Evolutionary conservation across 345 rosid genomes (phyloP).

Genomic region (Salix brachista): DNA sequence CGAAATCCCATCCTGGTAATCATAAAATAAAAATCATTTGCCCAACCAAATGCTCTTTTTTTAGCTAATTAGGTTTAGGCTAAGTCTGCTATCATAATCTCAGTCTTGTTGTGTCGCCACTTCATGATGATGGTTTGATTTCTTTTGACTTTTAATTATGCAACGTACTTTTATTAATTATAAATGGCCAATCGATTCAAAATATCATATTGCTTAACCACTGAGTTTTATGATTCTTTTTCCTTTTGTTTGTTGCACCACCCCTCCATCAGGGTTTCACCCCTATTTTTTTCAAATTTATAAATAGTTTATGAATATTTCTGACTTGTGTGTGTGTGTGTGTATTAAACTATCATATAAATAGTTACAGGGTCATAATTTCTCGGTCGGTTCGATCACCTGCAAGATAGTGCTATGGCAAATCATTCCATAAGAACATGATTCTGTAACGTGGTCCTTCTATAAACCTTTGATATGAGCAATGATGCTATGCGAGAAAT

Average conservation of each 20-base stretch:
- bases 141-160: neutral
- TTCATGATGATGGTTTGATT: neutral
- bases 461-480: conserved; percentile 8
- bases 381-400: no score
- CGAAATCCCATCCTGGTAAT: conserved; percentile 9
- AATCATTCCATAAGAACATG: no score
- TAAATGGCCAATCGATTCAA: neutral
- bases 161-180: neutral
- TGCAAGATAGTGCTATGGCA: no score
- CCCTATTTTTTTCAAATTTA: no score
- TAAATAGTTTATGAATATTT: no score
- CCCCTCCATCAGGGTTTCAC: neutral
- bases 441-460: neutral
- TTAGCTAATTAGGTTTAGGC: neutral
- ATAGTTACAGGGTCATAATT: no score
- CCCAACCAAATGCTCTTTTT: neutral
- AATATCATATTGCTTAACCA: neutral
- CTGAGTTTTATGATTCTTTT: no score
- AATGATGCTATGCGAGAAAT: conserved; percentile 8
- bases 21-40: neutral
- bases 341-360: no score
- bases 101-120: neutral
- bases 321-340: no score
- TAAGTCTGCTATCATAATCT: neutral
- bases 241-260: neutral